Conservation (phyloP, 2,329 filamentous ascomycete genomes). For the Westerdykella aurantiaca region DNA sequence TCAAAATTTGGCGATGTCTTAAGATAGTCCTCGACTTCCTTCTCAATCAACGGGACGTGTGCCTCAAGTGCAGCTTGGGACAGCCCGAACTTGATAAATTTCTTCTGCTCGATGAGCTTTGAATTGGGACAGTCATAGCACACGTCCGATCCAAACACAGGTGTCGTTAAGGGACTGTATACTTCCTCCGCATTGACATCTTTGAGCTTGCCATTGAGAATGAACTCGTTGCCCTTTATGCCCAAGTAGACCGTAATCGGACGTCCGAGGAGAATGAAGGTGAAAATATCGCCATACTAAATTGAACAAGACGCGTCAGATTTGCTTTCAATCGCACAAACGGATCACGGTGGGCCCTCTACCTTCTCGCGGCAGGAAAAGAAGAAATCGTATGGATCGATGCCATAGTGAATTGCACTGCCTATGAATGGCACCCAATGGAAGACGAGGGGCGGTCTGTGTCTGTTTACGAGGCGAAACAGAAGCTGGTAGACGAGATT, state of each 20-base stretch:
- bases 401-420: conserved; percentile 43
- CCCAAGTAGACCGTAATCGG: conserved; percentile 50
- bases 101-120: conserved; percentile 27
- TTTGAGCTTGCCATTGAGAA: conserved; percentile 50
- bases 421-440: conserved; percentile 63
- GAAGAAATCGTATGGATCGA: conserved; percentile 71
- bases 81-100: conserved; percentile 67
- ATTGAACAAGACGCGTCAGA: not conserved
- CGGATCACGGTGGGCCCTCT: not conserved
- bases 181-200: conserved; percentile 53
- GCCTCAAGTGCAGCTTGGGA: conserved; percentile 61
- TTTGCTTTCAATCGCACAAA: conserved; percentile 8
- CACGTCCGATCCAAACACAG: conserved; percentile 20
- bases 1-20: conserved; percentile 58
- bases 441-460: conserved; percentile 60
- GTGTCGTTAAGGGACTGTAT: conserved; percentile 42
- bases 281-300: conserved; percentile 51
- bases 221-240: conserved; percentile 50
- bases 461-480: no score
- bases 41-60: conserved; percentile 68
- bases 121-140: conserved; percentile 25
- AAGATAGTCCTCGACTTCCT: conserved; percentile 65
- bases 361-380: conserved; percentile 58
- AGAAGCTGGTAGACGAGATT: no score
- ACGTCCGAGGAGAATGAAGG: conserved; percentile 50